Percentiles rank a stretch among this genome's conserved stretches.
These are phyloP conservation scores for Prosopis cineraria DNA, from an alignment of 306 rosid species.

Conservation along the genomic window DNA sequence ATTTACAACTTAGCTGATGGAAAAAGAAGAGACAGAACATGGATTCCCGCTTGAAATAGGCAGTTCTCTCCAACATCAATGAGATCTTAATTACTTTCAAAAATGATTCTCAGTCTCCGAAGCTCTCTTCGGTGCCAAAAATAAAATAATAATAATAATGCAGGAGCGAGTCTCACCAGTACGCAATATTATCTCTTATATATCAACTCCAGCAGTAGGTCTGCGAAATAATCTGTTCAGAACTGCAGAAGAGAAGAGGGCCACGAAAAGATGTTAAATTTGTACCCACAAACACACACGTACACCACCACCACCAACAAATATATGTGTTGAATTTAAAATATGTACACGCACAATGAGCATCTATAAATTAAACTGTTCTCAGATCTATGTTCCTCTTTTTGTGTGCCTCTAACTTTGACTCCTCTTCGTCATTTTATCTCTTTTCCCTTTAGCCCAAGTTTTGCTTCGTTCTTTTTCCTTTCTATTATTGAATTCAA, in stretches of 20 bases:
- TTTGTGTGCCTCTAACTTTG: not conserved
- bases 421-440: not conserved
- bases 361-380: too few species aligned
- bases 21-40: not conserved
- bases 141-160: too few species aligned
- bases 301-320: too few species aligned
- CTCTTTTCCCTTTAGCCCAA: not conserved
- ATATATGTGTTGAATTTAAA: too few species aligned
- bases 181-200: not conserved
- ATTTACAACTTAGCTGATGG: constrained; percentile 32
- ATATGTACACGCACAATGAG: too few species aligned
- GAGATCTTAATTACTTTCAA: constrained; percentile 20
- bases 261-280: not conserved
- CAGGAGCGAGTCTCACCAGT: constrained; percentile 20
- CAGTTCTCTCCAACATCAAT: constrained; percentile 27
- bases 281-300: not conserved
- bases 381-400: not conserved
- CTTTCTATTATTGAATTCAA: not conserved
- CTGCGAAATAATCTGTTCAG: not conserved
- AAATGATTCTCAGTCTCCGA: constrained; percentile 3
- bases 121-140: constrained; percentile 26
- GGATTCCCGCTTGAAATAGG: not conserved
- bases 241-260: constrained; percentile 34
- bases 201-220: too few species aligned
- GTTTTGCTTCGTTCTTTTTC: not conserved